phyloP scores from a whole-genome alignment of 192 early-diverging fungal species.

The Umbelopsis sp. region DNA sequence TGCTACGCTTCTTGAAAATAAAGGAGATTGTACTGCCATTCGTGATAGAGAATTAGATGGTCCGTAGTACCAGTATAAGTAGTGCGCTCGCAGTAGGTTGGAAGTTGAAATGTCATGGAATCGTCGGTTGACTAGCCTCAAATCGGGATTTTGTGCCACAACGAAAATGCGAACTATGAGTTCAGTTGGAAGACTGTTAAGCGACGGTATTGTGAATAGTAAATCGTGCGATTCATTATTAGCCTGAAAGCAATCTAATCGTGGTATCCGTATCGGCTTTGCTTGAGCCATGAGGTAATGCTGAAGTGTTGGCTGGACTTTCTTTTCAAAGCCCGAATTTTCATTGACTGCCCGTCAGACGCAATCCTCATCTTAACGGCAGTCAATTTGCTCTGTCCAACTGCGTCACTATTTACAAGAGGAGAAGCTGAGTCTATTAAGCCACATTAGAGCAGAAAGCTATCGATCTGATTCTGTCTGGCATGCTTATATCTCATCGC shows the following conservation, averaged over 20 bases:
- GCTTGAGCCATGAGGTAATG: slow-evolving; percentile 1
- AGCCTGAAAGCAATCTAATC: slow-evolving; percentile 6
- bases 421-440: too few relatives aligned
- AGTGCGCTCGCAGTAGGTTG: slow-evolving; percentile 29
- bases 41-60: slow-evolving; percentile 2
- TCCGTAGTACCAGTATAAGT: slow-evolving; percentile 28
- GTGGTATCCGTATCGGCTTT: neutral
- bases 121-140: slow-evolving; percentile 1
- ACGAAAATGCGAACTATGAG: slow-evolving; percentile 36
- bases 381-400: too few relatives aligned
- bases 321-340: neutral
- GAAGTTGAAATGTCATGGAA: slow-evolving; percentile 26
- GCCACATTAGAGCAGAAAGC: too few relatives aligned
- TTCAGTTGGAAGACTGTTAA: slow-evolving; percentile 29
- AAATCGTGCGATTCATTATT: neutral
- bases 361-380: too few relatives aligned
- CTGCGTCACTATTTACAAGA: too few relatives aligned
- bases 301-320: neutral
- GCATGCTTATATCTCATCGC: too few relatives aligned
- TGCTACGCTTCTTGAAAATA: slow-evolving; percentile 14
- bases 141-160: slow-evolving; percentile 30
- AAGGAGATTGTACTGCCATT: slow-evolving; percentile 15
- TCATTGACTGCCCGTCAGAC: neutral
- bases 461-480: too few relatives aligned
- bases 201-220: too few relatives aligned